A percentile compares a stretch with the other conserved stretches of the same genome.
Evolutionary conservation across 163 green algal species (phyloP).

Genomic region (Chlorella variabilis): DNA sequence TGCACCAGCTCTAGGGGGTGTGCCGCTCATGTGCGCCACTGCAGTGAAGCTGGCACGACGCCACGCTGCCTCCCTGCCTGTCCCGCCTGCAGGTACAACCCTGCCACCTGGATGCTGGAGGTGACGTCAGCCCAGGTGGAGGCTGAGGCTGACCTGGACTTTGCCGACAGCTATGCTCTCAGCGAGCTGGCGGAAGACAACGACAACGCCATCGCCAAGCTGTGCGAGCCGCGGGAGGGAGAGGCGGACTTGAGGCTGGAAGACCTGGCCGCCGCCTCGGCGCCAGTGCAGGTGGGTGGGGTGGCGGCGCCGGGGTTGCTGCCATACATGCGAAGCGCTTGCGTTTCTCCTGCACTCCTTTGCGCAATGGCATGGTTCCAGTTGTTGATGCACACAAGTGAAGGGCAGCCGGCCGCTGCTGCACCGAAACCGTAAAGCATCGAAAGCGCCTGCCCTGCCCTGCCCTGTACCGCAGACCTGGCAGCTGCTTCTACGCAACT

Average conservation of each 20-base stretch:
- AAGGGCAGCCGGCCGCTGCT: no score
- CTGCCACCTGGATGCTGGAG: constrained; percentile 61
- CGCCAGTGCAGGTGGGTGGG: neutral
- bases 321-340: no score
- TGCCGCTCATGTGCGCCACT: no score
- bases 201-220: neutral
- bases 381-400: no score
- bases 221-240: neutral
- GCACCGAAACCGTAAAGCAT: no score
- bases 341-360: no score
- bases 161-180: neutral
- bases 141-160: constrained; percentile 4
- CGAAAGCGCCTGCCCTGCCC: neutral
- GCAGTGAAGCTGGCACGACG: no score
- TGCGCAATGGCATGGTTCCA: no score
- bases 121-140: constrained; percentile 11
- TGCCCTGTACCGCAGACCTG: neutral
- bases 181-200: neutral
- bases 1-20: no score
- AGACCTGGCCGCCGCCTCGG: constrained; percentile 14
- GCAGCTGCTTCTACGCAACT: constrained; percentile 15
- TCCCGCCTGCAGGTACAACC: constrained; percentile 47
- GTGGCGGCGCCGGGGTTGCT: no score
- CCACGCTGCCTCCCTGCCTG: constrained; percentile 42
- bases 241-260: constrained; percentile 39